Conservation (phyloP, 371 early-diverging fungal species). For the Entomophthora muscae region DNA sequence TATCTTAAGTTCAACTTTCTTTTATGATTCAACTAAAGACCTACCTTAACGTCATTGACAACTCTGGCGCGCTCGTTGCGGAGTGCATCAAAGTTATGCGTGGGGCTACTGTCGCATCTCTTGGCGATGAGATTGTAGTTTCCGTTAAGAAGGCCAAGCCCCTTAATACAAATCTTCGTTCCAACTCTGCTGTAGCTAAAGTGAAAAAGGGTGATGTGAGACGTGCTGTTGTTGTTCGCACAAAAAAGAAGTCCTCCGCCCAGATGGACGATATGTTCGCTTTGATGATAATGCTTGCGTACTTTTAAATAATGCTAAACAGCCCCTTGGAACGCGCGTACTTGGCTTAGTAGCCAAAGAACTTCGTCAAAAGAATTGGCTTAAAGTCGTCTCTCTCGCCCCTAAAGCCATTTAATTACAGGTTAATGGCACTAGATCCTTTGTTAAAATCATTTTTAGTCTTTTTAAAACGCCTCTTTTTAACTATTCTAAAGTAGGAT, state of each 20-base stretch:
- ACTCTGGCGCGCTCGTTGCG: slow-evolving; percentile 83
- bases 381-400: slow-evolving; percentile 84
- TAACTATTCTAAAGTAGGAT: too few species aligned
- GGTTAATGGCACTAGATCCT: not conserved
- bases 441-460: not conserved
- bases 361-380: slow-evolving; percentile 83
- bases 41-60: slow-evolving; percentile 81
- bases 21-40: slow-evolving; percentile 80
- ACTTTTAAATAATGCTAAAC: slow-evolving; percentile 79
- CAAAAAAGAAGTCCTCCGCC: slow-evolving; percentile 76
- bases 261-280: slow-evolving; percentile 81
- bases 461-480: not conserved
- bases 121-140: slow-evolving; percentile 89
- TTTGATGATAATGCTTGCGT: slow-evolving; percentile 97
- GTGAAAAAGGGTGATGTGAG: slow-evolving; percentile 92
- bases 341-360: slow-evolving; percentile 83
- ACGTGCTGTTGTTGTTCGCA: slow-evolving; percentile 82
- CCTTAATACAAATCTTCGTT: slow-evolving; percentile 10
- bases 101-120: slow-evolving; percentile 56
- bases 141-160: slow-evolving; percentile 81
- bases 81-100: slow-evolving; percentile 91
- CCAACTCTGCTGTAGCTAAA: slow-evolving; percentile 31
- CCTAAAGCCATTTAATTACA: slow-evolving; percentile 66
- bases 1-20: too few species aligned
- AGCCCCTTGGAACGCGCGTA: slow-evolving; percentile 87